phyloP scores from a whole-genome alignment of 306 rosid genomes.

The Ormosia semicastrata region DNA sequence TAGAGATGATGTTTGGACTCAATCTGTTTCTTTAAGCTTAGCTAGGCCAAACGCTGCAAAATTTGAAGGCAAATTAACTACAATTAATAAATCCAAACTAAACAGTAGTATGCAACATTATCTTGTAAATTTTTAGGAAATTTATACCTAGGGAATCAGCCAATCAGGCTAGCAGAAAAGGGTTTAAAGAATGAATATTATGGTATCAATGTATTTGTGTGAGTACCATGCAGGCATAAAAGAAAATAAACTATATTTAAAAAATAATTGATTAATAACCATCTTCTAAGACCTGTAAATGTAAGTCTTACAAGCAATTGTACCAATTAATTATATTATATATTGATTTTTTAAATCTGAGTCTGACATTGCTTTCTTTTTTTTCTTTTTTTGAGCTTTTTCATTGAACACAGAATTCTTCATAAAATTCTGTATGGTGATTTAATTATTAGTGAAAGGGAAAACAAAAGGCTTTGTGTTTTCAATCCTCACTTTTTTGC shows the following conservation, averaged over 20 bases:
- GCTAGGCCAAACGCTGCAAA: background rate
- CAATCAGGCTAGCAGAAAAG: background rate
- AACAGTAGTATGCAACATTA: background rate
- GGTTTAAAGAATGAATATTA: background rate
- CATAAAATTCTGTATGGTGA: background rate
- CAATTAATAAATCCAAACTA: background rate
- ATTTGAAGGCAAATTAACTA: background rate
- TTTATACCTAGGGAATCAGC: background rate
- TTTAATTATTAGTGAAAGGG: background rate
- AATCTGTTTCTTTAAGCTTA: background rate
- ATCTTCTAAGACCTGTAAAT: background rate
- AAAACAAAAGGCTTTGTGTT: background rate
- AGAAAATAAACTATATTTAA: background rate
- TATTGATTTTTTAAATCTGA: background rate
- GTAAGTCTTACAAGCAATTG: background rate
- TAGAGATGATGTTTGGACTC: background rate
- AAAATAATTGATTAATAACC: background rate
- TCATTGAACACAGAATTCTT: background rate
- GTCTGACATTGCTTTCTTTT: background rate
- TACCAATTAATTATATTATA: background rate
- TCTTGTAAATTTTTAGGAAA: background rate
- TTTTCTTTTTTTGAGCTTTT: background rate
- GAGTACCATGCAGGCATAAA: background rate
- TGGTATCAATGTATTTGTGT: background rate
- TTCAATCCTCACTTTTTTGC: constrained; percentile 6